Evolutionary conservation across 495 filamentous ascomycete genomes (phyloP), one percentile per base, ranked within the genome.

Genomic region (Letharia lupina): DNA sequence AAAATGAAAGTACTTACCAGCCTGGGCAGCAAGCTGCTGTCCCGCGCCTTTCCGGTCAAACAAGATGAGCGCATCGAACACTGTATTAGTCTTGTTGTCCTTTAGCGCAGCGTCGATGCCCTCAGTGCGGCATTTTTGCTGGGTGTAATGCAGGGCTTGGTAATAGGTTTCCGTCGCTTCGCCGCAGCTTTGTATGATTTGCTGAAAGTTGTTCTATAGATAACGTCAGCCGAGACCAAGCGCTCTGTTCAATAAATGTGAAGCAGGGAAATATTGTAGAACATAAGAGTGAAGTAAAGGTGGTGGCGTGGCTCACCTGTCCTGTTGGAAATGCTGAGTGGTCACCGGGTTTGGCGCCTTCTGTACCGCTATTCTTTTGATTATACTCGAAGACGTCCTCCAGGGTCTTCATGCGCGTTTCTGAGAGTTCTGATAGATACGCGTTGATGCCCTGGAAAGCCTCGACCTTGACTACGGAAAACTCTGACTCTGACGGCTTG

Each of bases 21-120:
- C 72, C 65, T 73, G 72, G 12, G 71, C 72, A 23, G 72, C 68
- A 54, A 73, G 50, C 41, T 70, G 70, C 54, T 72, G 72, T 12
- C 70, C 72, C 12, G 63, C 64, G 8, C 68, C 66, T 41, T 70
- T 72, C 16, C 68, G 63, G 61, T 73, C 72, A 59, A 61, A 70
- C 20, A 73, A 57, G 13, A 72, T 60, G 16, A 72, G 63, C n/a
- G 69, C 66, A 47, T 72, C 66, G 12, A 71, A 57, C 0, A 37
- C 4, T 18, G 54, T 3, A 9, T 12, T 33, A 56, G 40, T 44
- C 13, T 31, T 1, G 11, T 37, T 37, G 50, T 56, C 31, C 12
- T 41, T 64, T 20, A 75, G 61, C 0, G 70, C 67, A 16, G 69
- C 71, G 40, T 75, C 70, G 45, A 75, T 75, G 18, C 74, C 74